These are phyloP conservation scores for Lichenothelia convexa DNA, from an alignment of 495 filamentous ascomycete genomes.

Conservation along the genomic window DNA sequence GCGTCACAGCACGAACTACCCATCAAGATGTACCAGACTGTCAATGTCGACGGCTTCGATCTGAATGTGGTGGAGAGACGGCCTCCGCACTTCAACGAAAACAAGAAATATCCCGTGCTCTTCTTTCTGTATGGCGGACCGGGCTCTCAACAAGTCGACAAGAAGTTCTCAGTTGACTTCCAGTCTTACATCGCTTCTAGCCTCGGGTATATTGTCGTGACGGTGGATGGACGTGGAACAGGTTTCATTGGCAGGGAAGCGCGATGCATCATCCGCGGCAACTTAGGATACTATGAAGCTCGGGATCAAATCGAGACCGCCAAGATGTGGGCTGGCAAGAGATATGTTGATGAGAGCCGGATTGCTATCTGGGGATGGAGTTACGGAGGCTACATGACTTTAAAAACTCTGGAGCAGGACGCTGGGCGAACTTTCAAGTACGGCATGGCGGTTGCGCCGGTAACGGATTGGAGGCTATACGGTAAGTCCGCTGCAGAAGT, in stretches of 20 bases:
- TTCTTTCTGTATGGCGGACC: conserved; percentile 90
- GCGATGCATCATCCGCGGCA: conserved; percentile 61
- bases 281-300: conserved; percentile 72
- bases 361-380: conserved; percentile 98
- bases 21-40: conserved; percentile 64
- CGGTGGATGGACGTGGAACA: conserved; percentile 84
- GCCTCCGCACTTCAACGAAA: conserved; percentile 74
- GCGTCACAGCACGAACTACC: conserved; percentile 67
- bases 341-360: conserved; percentile 62
- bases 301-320: conserved; percentile 82
- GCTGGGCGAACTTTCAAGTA: conserved; percentile 80
- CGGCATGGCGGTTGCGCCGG: conserved; percentile 94
- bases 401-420: conserved; percentile 87
- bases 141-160: conserved; percentile 69
- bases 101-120: conserved; percentile 77
- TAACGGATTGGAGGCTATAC: conserved; percentile 93
- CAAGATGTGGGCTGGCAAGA: conserved; percentile 64
- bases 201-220: conserved; percentile 89
- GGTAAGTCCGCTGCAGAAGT: conserved; percentile 20
- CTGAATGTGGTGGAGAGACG: conserved; percentile 81
- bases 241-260: conserved; percentile 76
- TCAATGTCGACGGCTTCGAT: conserved; percentile 59
- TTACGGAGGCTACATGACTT: conserved; percentile 91
- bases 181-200: conserved; percentile 74
- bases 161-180: conserved; percentile 71